Conservation (phyloP, 2,329 filamentous ascomycete genomes). For the Torrubiella hemipterigena region DNA sequence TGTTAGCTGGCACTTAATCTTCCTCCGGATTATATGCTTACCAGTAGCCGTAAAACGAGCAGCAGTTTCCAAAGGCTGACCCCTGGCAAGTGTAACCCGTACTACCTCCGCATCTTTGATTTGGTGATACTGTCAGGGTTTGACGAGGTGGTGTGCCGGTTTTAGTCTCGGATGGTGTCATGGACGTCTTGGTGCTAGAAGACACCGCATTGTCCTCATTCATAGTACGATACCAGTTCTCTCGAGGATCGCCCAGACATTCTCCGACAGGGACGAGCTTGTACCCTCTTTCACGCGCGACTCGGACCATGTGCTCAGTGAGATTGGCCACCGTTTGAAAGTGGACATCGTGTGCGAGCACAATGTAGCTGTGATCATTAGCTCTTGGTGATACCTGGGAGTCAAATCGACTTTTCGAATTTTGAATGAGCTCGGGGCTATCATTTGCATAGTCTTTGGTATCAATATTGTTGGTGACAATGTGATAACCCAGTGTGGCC, state of each 20-base stretch:
- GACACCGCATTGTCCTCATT: slow-evolving; percentile 8
- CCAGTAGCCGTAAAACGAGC: slow-evolving; percentile 28
- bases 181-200: slow-evolving; percentile 5
- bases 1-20: slow-evolving; percentile 1
- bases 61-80: slow-evolving; percentile 24
- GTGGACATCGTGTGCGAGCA: slow-evolving; percentile 41
- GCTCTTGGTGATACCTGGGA: slow-evolving; percentile 20
- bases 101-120: slow-evolving; percentile 23
- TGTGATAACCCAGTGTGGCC: slow-evolving; percentile 36
- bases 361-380: slow-evolving; percentile 27
- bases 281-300: slow-evolving; percentile 27
- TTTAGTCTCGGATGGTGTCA: slow-evolving; percentile 8
- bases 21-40: slow-evolving; percentile 11
- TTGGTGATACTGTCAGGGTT: slow-evolving; percentile 15
- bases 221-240: slow-evolving; percentile 37
- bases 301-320: slow-evolving; percentile 28
- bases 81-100: slow-evolving; percentile 22
- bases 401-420: slow-evolving; percentile 27
- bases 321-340: slow-evolving; percentile 31
- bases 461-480: slow-evolving; percentile 45
- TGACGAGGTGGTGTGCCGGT: slow-evolving; percentile 9
- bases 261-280: slow-evolving; percentile 42
- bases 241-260: slow-evolving; percentile 39
- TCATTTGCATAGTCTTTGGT: slow-evolving; percentile 48
- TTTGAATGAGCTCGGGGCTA: slow-evolving; percentile 33